Percentiles rank a stretch among this genome's conserved stretches.
These are phyloP conservation scores for Aspergillus conjunctus DNA, from an alignment of 495 filamentous ascomycete species.

Conservation along the genomic window DNA sequence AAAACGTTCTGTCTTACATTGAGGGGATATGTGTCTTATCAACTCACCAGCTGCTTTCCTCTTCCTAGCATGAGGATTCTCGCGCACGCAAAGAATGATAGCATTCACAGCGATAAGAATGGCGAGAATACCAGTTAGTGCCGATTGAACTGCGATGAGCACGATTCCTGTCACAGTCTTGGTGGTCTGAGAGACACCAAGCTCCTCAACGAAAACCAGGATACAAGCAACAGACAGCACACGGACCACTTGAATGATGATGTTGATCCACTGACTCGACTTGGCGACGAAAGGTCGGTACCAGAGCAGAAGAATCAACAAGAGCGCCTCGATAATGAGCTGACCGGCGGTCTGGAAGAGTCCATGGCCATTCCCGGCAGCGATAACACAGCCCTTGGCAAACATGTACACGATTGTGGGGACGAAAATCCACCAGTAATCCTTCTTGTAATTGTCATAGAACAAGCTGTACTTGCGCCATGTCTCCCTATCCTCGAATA, in stretches of 20 bases:
- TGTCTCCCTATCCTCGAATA: slow-evolving; percentile 87
- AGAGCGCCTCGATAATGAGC: slow-evolving; percentile 75
- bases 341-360: slow-evolving; percentile 77
- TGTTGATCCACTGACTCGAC: slow-evolving; percentile 90
- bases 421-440: slow-evolving; percentile 96
- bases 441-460: slow-evolving; percentile 91
- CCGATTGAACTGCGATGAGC: slow-evolving; percentile 84
- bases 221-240: slow-evolving; percentile 88
- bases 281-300: slow-evolving; percentile 81
- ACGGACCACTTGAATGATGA: slow-evolving; percentile 90
- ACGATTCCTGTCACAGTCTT: slow-evolving; percentile 91
- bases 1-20: slow-evolving; percentile 6
- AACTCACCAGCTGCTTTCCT: slow-evolving; percentile 82
- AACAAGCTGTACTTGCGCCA: slow-evolving; percentile 97
- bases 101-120: slow-evolving; percentile 91
- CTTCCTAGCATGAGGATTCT: slow-evolving; percentile 86
- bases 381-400: slow-evolving; percentile 83
- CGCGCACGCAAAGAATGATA: slow-evolving; percentile 73
- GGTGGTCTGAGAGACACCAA: slow-evolving; percentile 89
- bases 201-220: slow-evolving; percentile 89
- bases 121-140: slow-evolving; percentile 78
- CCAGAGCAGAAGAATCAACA: slow-evolving; percentile 75
- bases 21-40: background rate
- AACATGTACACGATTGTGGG: slow-evolving; percentile 93
- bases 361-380: slow-evolving; percentile 84